Evolutionary conservation across 345 rosid species (phyloP), one percentile per base, ranked within the genome.

Genomic region (Limnanthes douglasii): DNA sequence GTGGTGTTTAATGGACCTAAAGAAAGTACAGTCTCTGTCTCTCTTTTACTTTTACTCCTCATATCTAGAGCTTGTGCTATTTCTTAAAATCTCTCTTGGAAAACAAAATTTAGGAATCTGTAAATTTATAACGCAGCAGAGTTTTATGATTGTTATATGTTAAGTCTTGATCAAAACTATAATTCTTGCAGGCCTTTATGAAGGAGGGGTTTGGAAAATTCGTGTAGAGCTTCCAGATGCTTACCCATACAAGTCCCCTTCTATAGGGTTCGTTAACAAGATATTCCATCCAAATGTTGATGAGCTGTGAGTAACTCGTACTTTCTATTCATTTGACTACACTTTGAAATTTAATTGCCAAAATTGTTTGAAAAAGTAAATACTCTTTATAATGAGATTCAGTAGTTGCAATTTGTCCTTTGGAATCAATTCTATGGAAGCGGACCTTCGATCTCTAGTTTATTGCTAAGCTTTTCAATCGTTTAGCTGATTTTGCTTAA

Each of bases 171-270:
- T n/a, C n/a, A n/a, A n/a, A n/a, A n/a, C n/a, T n/a, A n/a, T 38
- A 52, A 42, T 52, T 46, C 18, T 52, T 61, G 30, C 56, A 77
- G 86, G 86, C 51, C 61, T 57, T 25, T 77, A 72, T 39, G 81
- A 77, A 59, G 81, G 86, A 11, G 75, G 86, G 13, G 66, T 72
- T 26, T 72, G 86, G 86, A 76, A 64, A 51, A 64, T 76, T 11
- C 70, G 68, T 36, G 86, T 72, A 21, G 78, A 77, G 60, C 78
- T 77, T 59, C 86, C 78, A 15, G 86, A 76, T 64, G 77, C 81
- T 23, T 76, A 76, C 60, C 81, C 86, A 29, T 72, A 64, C 57
- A 76, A 76, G 47, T 76, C 86, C 43, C 86, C 86, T 43, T 69
- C 81, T 29, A 54, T 76, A 34, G 81, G 86, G 12, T 72, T 76